Conservation (phyloP, 2,329 filamentous ascomycete species). For the Xylaria sp. region DNA sequence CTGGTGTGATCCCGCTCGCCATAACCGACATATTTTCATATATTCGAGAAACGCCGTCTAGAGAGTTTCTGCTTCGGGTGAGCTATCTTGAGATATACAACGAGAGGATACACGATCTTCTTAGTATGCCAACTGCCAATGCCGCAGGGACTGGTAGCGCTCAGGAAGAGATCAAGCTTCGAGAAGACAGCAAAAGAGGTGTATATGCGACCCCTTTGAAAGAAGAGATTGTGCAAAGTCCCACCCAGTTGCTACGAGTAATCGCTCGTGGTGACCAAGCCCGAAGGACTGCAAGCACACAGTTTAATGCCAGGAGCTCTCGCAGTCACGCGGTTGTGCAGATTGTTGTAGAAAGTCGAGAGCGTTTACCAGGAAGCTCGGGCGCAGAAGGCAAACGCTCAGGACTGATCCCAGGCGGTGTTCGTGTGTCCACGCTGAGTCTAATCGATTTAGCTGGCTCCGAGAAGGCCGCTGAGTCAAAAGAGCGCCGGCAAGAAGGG, state of each 20-base stretch:
- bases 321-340: conserved; percentile 98
- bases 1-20: conserved; percentile 94
- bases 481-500: conserved; percentile 92
- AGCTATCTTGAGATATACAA: conserved; percentile 99
- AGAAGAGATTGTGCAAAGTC: conserved; percentile 98
- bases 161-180: conserved; percentile 95
- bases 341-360: conserved; percentile 96
- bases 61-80: conserved; percentile 93
- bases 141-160: conserved; percentile 63
- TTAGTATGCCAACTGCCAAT: conserved; percentile 75
- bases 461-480: conserved; percentile 93
- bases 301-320: conserved; percentile 96
- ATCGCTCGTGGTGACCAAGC: conserved; percentile 95
- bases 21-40: conserved; percentile 99
- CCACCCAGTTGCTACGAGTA: conserved; percentile 91
- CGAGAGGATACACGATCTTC: conserved; percentile 92
- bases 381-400: conserved; percentile 72
- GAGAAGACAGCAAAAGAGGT: conserved; percentile 94
- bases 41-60: conserved; percentile 93
- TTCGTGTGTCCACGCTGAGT: conserved; percentile 93
- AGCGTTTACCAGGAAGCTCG: conserved; percentile 73
- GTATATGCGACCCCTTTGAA: conserved; percentile 97
- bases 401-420: conserved; percentile 81
- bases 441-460: conserved; percentile 97
- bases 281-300: conserved; percentile 89